Percentiles rank a stretch among this genome's conserved stretches.
Conservation (phyloP, 495 filamentous ascomycete genomes). For the Neurospora sp. region DNA sequence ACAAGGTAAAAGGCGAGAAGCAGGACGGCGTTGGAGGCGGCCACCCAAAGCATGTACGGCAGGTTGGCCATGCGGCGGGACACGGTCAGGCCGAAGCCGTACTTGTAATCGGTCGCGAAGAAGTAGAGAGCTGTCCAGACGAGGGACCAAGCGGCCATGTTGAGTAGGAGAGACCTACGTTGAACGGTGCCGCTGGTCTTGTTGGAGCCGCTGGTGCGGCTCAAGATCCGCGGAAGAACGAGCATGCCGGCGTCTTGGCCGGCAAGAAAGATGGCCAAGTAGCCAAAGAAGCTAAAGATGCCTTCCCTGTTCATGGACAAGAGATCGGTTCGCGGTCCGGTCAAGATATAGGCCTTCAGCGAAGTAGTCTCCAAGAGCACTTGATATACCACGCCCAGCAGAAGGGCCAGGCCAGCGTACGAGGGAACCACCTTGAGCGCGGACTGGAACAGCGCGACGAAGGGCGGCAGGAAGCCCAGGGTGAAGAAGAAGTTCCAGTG, state of each 20-base stretch:
- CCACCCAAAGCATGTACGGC: slow-evolving; percentile 86
- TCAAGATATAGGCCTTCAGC: slow-evolving; percentile 74
- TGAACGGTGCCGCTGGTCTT: slow-evolving; percentile 17
- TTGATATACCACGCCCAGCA: slow-evolving; percentile 60
- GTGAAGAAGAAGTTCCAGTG: slow-evolving; percentile 99
- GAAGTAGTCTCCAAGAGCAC: slow-evolving; percentile 62
- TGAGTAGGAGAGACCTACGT: slow-evolving; percentile 47
- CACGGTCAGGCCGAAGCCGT: slow-evolving; percentile 62
- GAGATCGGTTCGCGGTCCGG: slow-evolving; percentile 66
- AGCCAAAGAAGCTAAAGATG: slow-evolving; percentile 85
- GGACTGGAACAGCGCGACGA: slow-evolving; percentile 77
- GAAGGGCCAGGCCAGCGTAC: slow-evolving; percentile 59
- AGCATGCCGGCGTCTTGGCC: slow-evolving; percentile 75
- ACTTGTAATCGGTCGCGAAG: slow-evolving; percentile 52
- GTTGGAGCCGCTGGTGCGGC: slow-evolving; percentile 23
- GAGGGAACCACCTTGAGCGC: slow-evolving; percentile 52
- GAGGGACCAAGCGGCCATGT: slow-evolving; percentile 46
- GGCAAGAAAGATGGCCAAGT: slow-evolving; percentile 88
- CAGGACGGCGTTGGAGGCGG: slow-evolving; percentile 76
- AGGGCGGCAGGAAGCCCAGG: slow-evolving; percentile 76
- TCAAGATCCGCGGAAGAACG: slow-evolving; percentile 55
- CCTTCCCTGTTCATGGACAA: slow-evolving; percentile 89
- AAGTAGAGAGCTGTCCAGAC: slow-evolving; percentile 61
- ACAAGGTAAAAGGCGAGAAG: slow-evolving; percentile 66
- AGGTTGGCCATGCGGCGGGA: slow-evolving; percentile 88